Base-by-base conservation (phyloP, 2,329 filamentous ascomycete species). In the Geosmithia flava region DNA sequence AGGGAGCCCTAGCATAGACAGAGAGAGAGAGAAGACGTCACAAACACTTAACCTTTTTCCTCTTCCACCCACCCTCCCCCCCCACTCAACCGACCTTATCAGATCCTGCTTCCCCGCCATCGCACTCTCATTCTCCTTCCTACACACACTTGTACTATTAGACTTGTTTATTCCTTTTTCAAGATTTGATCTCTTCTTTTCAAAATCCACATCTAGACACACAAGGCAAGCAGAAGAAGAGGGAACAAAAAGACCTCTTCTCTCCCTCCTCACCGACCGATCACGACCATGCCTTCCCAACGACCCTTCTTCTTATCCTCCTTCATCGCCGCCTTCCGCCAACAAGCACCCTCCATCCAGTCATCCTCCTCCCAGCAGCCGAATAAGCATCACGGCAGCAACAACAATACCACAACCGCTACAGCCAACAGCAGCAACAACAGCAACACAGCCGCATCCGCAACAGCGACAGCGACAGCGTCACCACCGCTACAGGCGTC, bases 291-390 rank as follows among this genome's bases (percentile, higher is more conserved):
- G 72, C 68, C 73, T 45, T 72, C 48, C 19, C 73, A 76, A 56
- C 70, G 73, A 46, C 72, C 74, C 44, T 76, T 71, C 60, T 76
- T 77, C 64, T 70, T 77, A 56, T 74, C 74, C 44, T 72, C 70
- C 56, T 75, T 77, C 64, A 68, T 77, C 60, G 70, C 72, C 59
- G 71, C 74, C 60, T 75, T 76, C 58, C 71, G 74, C 47, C 71
- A 72, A 50, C 70, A 70, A 55, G 59, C 63, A 13, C 62, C 68
- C 19, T 54, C 67, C 42, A 56, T 61, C 58, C 59, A 56, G 53
- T 33, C 48, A 20, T n/a, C 43, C 2, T 19, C 46, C 7, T 13
- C 42, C 50, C 56, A 49, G 51, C 48, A 57, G 53, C 52, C 66
- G 45, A 68, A 65, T 54, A 68, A 69, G 45, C 65, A 67, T 55